Evolutionary conservation across 1,284 basidiomycete species (phyloP), one percentile per base, ranked within the genome.

Genomic region (Anthracocystis walkeri): DNA sequence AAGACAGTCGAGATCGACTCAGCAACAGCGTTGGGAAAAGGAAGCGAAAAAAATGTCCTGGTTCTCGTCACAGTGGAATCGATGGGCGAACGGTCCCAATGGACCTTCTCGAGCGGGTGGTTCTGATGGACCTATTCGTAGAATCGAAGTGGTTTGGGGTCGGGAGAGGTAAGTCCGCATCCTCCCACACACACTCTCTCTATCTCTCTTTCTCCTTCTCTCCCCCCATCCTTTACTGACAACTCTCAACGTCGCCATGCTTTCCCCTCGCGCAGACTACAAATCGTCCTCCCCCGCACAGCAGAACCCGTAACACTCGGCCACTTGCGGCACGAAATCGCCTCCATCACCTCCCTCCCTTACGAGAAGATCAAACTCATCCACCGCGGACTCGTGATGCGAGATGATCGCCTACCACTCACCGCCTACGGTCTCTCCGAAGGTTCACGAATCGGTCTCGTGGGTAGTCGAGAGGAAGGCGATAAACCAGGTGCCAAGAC

Each of bases 41-140:
- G 14, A 18, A 49, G 27, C 12, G 2, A 29, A n/a, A 12, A 49
- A n/a, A 1, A 84, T 84, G 82, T 83, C 82, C 44, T 84, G 82
- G 82, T 83, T 84, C 73, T 82, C 82, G 29, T 75, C 77, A n/a
- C 79, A 82, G 64, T 84, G 82, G 82, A 71, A 79, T 53, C 72
- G 77, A 42, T 78, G 74, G 57, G 60, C 71, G 4, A 52, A 61
- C 16, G 63, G 60, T 5, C 31, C 58, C 35, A 50, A 50, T 44
- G 51, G 56, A 2, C 38, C 63, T 1, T 63, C 60, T 23, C 46
- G 45, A 7, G 23, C 53, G 4, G 27, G 61, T 6, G 68, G 60
- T 23, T 58, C 49, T 2, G 66, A 68, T 33, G 58, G 57, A 1
- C 55, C 57, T 7, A 77, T 80, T 29, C 61, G 72, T 8, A 58